Evolutionary conservation across 345 rosid species (phyloP).

Genomic region (Citrus australasica): DNA sequence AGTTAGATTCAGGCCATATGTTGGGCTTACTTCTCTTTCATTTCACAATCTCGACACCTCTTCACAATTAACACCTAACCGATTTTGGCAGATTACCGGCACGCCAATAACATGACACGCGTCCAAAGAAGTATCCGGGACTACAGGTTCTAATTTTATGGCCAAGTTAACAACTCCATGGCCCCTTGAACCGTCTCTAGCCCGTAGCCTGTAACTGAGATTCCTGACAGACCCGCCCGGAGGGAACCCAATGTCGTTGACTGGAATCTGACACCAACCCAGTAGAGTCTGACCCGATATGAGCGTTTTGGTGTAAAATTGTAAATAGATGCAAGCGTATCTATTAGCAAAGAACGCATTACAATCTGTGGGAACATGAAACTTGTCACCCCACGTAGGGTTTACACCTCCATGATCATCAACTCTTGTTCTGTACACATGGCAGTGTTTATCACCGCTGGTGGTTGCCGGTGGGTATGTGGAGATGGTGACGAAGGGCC

Average conservation of each 20-base stretch:
- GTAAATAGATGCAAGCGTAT: slow-evolving; percentile 21
- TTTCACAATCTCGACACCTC: background rate
- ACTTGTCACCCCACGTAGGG: slow-evolving; percentile 53
- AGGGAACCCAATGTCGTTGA: slow-evolving; percentile 25
- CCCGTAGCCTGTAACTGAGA: slow-evolving; percentile 45
- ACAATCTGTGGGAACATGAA: slow-evolving; percentile 26
- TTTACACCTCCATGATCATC: slow-evolving; percentile 39
- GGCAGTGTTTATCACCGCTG: slow-evolving; percentile 6
- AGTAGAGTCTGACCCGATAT: slow-evolving; percentile 27
- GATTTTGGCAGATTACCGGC: slow-evolving; percentile 19
- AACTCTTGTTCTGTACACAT: slow-evolving; percentile 15
- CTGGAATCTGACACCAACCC: slow-evolving; percentile 56
- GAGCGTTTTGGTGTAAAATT: slow-evolving; percentile 34
- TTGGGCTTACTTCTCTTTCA: background rate
- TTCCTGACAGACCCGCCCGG: slow-evolving; percentile 23
- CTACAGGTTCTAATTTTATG: slow-evolving; percentile 22
- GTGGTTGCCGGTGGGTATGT: slow-evolving; percentile 7
- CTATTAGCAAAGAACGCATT: slow-evolving; percentile 24
- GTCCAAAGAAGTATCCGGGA: background rate
- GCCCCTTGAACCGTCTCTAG: slow-evolving; percentile 39
- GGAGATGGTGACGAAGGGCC: slow-evolving; percentile 35
- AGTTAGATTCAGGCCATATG: background rate
- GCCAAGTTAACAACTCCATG: slow-evolving; percentile 43
- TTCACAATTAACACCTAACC: background rate
- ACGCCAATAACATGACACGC: slow-evolving; percentile 32